Evolutionary conservation across 768 basidiomycete genomes (phyloP), one percentile per base, ranked within the genome.

Genomic region (Galerina sulciceps): DNA sequence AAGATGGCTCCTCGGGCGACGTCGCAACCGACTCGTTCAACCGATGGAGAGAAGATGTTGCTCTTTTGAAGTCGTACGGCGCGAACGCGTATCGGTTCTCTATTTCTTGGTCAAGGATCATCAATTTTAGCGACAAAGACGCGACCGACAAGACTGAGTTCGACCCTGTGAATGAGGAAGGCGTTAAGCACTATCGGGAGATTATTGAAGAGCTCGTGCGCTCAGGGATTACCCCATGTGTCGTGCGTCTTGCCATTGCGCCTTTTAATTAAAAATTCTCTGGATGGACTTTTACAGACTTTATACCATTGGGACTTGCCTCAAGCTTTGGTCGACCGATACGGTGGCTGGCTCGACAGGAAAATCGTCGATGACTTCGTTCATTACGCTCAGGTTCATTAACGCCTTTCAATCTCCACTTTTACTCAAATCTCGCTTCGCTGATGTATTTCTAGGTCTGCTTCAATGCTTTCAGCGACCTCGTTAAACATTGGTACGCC

Each of bases 261-360:
- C 76, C 23, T 17, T 20, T 49, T 13, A 18, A 34, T 31, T n/a
- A 34, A 37, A 26, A 34, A 4, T 31, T 31, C 8, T 31, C 26
- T 31, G 5, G 26, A 31, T 31, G 26, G 26, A 31, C 26, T 10
- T 11, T 31, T 53, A 15, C 60, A 89, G 86, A 90, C 87, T 0
- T 71, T 90, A 46, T 89, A 88, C 68, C 89, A 88, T 66, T 91
- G 89, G 90, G 90, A 93, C 63, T 77, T 91, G 6, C 91, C 91
- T 4, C 86, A 89, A 69, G 84, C 74, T 1, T 76, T 94, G 45
- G 82, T 89, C 37, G 86, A 91, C 53, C 79, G 86, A 49, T 92
- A 92, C 67, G 85, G 85, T 3, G 90, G 90, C 2, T 92, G 88
- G 89, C 73, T 89, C n/a, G 83, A 85, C 72, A 83, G 81, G 60